Evolutionary conservation across 2,329 filamentous ascomycete species (phyloP).

Genomic region (Hymenoscyphus repandus): DNA sequence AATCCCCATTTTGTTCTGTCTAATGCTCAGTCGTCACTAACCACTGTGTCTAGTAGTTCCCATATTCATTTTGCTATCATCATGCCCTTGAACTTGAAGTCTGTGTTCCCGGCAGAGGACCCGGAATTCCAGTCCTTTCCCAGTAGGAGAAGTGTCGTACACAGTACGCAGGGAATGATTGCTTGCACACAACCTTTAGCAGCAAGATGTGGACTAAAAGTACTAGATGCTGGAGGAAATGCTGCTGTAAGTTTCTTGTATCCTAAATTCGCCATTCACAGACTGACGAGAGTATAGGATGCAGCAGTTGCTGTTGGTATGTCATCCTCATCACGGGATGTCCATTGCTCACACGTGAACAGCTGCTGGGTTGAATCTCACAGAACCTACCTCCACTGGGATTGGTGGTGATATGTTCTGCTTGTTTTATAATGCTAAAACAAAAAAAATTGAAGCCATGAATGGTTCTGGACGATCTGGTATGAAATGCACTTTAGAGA

Average conservation of each 20-base stretch:
- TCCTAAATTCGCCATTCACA: conserved; percentile 9
- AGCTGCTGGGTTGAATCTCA: conserved; percentile 90
- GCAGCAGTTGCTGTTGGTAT: conserved; percentile 88
- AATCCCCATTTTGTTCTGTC: neutral
- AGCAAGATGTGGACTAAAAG: conserved; percentile 76
- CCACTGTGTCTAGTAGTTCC: neutral
- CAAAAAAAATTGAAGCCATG: conserved; percentile 74
- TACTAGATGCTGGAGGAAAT: conserved; percentile 86
- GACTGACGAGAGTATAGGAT: conserved; percentile 51
- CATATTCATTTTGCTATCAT: neutral
- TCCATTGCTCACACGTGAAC: conserved; percentile 2
- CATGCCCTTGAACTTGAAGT: conserved; percentile 30
- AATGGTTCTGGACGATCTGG: conserved; percentile 91
- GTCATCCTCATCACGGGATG: conserved; percentile 19
- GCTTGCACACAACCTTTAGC: conserved; percentile 86
- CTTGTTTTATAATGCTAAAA: conserved; percentile 81
- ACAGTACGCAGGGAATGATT: conserved; percentile 89
- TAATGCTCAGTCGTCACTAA: too few species aligned
- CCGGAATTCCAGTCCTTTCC: conserved; percentile 58
- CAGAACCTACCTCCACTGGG: conserved; percentile 86
- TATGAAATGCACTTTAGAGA: conserved; percentile 61
- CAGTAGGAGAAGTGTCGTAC: conserved; percentile 84
- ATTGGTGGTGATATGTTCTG: conserved; percentile 98
- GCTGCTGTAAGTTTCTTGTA: conserved; percentile 62
- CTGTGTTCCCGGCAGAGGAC: conserved; percentile 27